Evolutionary conservation across 2,329 filamentous ascomycete species (phyloP).

Genomic region (Cercospora sesami): DNA sequence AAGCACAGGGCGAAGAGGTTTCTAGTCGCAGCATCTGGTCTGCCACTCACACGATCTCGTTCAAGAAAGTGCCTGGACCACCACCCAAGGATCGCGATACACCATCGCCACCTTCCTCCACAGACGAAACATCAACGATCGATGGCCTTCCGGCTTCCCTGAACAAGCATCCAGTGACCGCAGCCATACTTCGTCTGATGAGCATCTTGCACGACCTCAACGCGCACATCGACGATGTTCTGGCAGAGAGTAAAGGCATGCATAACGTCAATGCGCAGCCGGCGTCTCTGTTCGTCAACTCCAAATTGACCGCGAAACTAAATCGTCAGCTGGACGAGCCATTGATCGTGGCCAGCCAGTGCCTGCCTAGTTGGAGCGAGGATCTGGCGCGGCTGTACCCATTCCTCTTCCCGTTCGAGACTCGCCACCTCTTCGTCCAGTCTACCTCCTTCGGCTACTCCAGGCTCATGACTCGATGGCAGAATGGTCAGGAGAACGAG

Average conservation of each 20-base stretch:
- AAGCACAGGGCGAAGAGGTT: slow-evolving; percentile 63
- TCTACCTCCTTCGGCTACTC: slow-evolving; percentile 98
- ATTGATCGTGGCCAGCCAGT: slow-evolving; percentile 94
- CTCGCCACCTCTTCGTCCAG: slow-evolving; percentile 91
- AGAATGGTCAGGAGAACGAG: slow-evolving; percentile 84
- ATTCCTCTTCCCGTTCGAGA: slow-evolving; percentile 97
- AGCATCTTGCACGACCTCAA: slow-evolving; percentile 92
- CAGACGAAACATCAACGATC: slow-evolving; percentile 50
- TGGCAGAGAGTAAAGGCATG: slow-evolving; percentile 67
- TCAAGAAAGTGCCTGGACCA: slow-evolving; percentile 80
- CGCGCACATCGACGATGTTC: slow-evolving; percentile 85
- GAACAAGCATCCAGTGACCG: slow-evolving; percentile 77
- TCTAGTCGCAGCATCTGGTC: slow-evolving; percentile 82
- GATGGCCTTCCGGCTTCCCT: slow-evolving; percentile 74
- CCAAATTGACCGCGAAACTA: slow-evolving; percentile 94
- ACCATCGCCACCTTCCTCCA: slow-evolving; percentile 51
- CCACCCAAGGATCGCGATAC: slow-evolving; percentile 71
- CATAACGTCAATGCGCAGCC: slow-evolving; percentile 76
- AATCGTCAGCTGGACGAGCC: slow-evolving; percentile 97
- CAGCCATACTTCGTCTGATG: slow-evolving; percentile 82
- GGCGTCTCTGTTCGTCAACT: slow-evolving; percentile 93
- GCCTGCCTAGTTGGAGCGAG: slow-evolving; percentile 92
- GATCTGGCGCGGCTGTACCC: slow-evolving; percentile 91
- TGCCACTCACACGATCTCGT: slow-evolving; percentile 85
- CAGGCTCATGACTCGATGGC: slow-evolving; percentile 95